Base-by-base conservation (phyloP, 2,329 filamentous ascomycete genomes). In the Bipolaris victoriae region DNA sequence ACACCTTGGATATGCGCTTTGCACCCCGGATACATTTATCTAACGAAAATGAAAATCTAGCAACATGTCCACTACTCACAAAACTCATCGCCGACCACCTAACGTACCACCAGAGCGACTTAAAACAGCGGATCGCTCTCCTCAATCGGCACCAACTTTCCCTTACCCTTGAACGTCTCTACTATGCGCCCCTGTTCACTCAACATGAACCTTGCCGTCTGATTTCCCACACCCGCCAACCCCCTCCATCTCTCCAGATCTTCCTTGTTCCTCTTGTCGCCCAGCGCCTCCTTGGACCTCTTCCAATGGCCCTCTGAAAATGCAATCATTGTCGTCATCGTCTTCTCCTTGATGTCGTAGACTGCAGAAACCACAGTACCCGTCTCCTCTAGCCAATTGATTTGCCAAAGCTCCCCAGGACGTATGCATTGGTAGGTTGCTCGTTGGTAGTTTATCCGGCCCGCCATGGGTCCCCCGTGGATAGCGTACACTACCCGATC, bases 371-470 rank as follows among this genome's bases (percentile, higher is more conserved):
- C 81, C 1, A 86, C 78, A 0, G 83, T 86, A 0, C 84, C 84
- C 0, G 84, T 87, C 70, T 87, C 84, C 56, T 86, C 83, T 1
- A 87, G 78, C 84, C 84, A 87, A 57, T 84, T 86, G 60, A 82
- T 80, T 63, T 87, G 84, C 84, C 84, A 86, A 0, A 86, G 66
- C 67, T 86, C 84, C 1, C 82, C 82, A 0, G 83, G 80, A 0
- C 84, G 78, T 26, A 86, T 80, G 69, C 84, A 87, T 65, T 86
- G 84, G 63, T 83, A 86, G 1, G 80, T 82, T 11, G 79, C 82
- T 1, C 79, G 77, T 62, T 86, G 84, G 62, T 84, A 87, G 6
- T 81, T 82, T 3, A 78, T 80, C 0, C 84, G 60, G 7, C 67
- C 66, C 35, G 64, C 66, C 67, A 87, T 87, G 3, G 84, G 84